Percentiles rank a stretch among this genome's conserved stretches.
Evolutionary conservation across 495 filamentous ascomycete species (phyloP).

Genomic region (Achaetomiella virescens): DNA sequence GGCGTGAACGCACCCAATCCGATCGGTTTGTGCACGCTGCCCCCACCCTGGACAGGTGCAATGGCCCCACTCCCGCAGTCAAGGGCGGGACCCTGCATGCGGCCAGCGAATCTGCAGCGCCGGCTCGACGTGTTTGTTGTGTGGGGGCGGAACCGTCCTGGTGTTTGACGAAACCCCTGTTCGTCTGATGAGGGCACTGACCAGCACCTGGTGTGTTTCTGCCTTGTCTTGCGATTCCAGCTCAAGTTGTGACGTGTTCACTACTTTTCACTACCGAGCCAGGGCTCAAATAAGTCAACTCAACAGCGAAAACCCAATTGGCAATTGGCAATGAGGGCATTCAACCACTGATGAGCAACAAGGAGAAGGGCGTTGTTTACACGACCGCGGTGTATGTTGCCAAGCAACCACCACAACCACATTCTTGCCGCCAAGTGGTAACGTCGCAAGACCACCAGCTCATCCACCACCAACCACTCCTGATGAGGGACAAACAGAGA

Average conservation of each 20-base stretch:
- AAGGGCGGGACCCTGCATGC: conserved; percentile 11
- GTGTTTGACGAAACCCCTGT: not conserved
- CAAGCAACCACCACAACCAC: conserved; percentile 8
- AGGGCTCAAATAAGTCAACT: no score
- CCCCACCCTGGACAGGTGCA: conserved; percentile 23
- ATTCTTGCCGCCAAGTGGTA: not conserved
- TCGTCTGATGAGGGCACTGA: conserved; percentile 1
- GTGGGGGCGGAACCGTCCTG: conserved; percentile 8
- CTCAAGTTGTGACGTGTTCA: not conserved
- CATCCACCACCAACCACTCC: conserved; percentile 2
- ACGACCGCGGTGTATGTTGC: conserved; percentile 1
- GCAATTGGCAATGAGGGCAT: no score
- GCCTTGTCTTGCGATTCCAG: not conserved
- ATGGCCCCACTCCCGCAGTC: conserved; percentile 13
- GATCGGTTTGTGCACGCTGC: conserved; percentile 22
- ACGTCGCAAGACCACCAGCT: conserved; percentile 5
- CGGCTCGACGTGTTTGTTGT: conserved; percentile 13
- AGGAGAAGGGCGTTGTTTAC: not conserved
- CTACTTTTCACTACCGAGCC: not conserved
- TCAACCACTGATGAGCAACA: not conserved
- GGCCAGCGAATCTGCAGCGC: conserved; percentile 23
- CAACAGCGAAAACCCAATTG: no score
- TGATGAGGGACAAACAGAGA: not conserved
- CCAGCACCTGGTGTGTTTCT: not conserved
- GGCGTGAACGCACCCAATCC: conserved; percentile 22